phyloP scores from a whole-genome alignment of 768 basidiomycete species.

The Pisolithus sp. region DNA sequence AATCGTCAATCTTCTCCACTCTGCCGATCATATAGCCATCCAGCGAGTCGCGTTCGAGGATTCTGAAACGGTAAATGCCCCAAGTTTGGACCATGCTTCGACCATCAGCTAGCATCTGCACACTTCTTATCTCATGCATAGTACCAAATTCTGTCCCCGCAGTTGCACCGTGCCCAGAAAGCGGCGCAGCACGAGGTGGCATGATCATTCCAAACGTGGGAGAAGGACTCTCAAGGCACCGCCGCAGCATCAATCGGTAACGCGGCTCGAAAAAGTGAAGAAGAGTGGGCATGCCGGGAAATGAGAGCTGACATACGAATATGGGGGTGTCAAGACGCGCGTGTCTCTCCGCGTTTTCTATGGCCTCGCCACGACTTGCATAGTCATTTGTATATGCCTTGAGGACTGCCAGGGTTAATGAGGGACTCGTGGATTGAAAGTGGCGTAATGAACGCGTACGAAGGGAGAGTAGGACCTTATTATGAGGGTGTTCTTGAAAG shows the following conservation, averaged over 20 bases:
- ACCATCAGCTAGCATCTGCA: conserved; percentile 86
- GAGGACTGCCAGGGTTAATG: conserved; percentile 41
- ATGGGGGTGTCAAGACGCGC: conserved; percentile 82
- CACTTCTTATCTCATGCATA: conserved; percentile 82
- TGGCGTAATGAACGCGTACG: conserved; percentile 36
- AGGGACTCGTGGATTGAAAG: conserved; percentile 1
- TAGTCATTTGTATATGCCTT: conserved; percentile 63
- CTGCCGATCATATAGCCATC: conserved; percentile 90
- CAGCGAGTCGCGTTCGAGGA: conserved; percentile 73
- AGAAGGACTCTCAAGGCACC: conserved; percentile 72
- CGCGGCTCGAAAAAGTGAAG: conserved; percentile 93
- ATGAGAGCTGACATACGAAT: conserved; percentile 83
- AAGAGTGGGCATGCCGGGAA: conserved; percentile 85
- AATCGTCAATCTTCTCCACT: conserved; percentile 52
- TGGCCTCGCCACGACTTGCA: conserved; percentile 53
- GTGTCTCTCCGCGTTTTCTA: conserved; percentile 73
- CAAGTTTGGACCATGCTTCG: conserved; percentile 78
- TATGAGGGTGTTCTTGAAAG: conserved; percentile 75
- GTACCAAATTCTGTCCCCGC: conserved; percentile 67
- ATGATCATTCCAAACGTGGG: conserved; percentile 95
- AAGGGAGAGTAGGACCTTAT: conserved; percentile 65
- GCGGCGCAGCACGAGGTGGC: conserved; percentile 41
- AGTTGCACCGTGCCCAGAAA: conserved; percentile 13
- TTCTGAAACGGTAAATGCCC: conserved; percentile 70
- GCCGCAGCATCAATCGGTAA: conserved; percentile 93